phyloP scores from a whole-genome alignment of 257 asterid genomes.

The Nicotiana tabacum region DNA sequence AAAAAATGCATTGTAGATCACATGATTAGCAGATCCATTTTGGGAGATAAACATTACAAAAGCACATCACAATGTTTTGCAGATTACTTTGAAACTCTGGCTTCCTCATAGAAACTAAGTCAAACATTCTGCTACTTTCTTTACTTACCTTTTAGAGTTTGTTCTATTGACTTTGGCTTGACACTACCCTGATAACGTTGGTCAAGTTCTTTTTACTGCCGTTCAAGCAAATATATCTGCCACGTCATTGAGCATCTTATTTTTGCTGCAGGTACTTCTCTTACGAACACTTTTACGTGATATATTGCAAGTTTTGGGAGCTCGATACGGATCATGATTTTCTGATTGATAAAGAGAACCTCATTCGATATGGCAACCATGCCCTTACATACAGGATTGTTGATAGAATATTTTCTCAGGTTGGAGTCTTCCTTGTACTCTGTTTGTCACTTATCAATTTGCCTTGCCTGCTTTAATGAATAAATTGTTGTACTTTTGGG shows the following conservation, averaged over 20 bases:
- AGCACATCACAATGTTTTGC: background rate
- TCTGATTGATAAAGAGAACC: conserved; percentile 94
- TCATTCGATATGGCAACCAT: conserved; percentile 97
- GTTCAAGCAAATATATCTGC: background rate
- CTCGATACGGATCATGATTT: conserved; percentile 98
- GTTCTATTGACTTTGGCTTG: background rate
- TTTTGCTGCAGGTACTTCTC: conserved; percentile 83
- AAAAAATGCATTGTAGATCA: background rate
- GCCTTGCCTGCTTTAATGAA: conserved; percentile 21
- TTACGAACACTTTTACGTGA: conserved; percentile 97
- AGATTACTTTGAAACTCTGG: background rate
- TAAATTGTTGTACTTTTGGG: background rate
- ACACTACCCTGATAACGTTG: background rate
- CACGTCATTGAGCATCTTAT: background rate
- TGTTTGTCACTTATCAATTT: conserved; percentile 13
- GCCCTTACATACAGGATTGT: conserved; percentile 99
- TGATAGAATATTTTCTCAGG: conserved; percentile 99
- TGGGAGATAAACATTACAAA: background rate
- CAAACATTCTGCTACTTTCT: background rate
- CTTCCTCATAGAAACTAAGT: background rate
- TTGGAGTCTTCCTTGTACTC: conserved; percentile 31
- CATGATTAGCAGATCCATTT: background rate
- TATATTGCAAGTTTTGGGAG: conserved; percentile 99
- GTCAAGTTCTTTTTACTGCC: conserved; percentile 2
- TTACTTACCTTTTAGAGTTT: background rate